Base-by-base conservation (phyloP, 2,329 filamentous ascomycete genomes). In the Microcyclosporella mali region DNA sequence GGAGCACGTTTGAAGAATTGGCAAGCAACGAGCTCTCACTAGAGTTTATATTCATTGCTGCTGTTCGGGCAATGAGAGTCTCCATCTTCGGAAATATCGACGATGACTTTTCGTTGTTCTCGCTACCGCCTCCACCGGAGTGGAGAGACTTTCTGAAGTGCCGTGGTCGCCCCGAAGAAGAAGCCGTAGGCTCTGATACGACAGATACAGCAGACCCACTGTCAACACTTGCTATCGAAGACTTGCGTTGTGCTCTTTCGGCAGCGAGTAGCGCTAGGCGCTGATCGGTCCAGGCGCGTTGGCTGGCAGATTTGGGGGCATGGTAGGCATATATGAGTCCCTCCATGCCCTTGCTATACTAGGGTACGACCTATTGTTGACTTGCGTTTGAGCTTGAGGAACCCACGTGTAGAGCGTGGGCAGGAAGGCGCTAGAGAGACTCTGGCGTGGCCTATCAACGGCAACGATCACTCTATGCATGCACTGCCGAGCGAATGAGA, bases 281-380 rank as follows among this genome's bases (percentile, higher is more conserved):
- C 15, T 27, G 41, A 30, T 50, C 47, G 4, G 35, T 46, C 37
- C 43, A 55, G 25, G 38, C 35, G 27, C 44, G 33, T 38, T 51
- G 55, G 30, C 33, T 50, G 16, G 36, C 30, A 14, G 56, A 53
- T n/a, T 41, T 41, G n/a, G 52, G 43, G 40, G 31, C 39, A 40
- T 55, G 51, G 33, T 46, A 46, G 38, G 49, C 50, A 43, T 49
- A 56, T 14, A 40, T 40, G 4, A 44, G 41, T 3, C 41, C 41
- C n/a, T 40, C 36, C 35, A 40, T 40, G 6, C 15, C 16, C 35
- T 37, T 15, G 25, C 28, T 37, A 25, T 37, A 27, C 14, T 35
- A 8, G 16, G 33, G n/a, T n/a, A n/a, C n/a, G n/a, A n/a, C n/a
- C n/a, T n/a, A n/a, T n/a, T n/a, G n/a, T n/a, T n/a, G n/a, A n/a